Conservation (phyloP, 441 rosid species). For the Eruca vesicaria region DNA sequence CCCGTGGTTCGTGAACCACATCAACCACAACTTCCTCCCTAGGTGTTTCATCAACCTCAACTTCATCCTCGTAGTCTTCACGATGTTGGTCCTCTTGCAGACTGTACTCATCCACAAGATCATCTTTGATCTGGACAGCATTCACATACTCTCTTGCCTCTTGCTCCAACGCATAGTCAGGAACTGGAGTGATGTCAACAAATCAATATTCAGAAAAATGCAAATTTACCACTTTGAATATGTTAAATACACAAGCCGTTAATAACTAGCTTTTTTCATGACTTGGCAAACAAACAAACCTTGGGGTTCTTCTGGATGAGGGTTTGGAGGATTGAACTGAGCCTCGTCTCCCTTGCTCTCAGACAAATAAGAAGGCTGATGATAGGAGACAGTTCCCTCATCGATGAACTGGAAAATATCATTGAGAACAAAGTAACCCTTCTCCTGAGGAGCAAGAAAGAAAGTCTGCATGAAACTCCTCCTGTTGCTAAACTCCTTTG, state of each 20-base stretch:
- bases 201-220: background rate
- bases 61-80: conserved; percentile 49
- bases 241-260: background rate
- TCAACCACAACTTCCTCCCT: conserved; percentile 47
- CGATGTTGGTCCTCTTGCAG: conserved; percentile 44
- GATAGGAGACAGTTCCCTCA: conserved; percentile 43
- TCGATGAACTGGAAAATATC: conserved; percentile 66
- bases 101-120: conserved; percentile 55
- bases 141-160: conserved; percentile 58
- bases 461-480: conserved; percentile 69
- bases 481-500: conserved; percentile 44
- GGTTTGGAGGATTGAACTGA: conserved; percentile 49
- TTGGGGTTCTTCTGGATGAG: conserved; percentile 68
- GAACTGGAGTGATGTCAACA: conserved; percentile 35
- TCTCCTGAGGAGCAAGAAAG: conserved; percentile 73
- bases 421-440: conserved; percentile 67
- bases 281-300: conserved; percentile 39
- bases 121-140: conserved; percentile 62
- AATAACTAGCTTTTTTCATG: background rate
- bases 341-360: conserved; percentile 48
- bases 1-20: conserved; percentile 37
- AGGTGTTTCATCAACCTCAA: conserved; percentile 50
- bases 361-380: conserved; percentile 43
- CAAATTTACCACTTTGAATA: background rate
- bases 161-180: conserved; percentile 61